Base-by-base conservation (phyloP, 177 flowering plant species). In the Vitis hybrid region DNA sequence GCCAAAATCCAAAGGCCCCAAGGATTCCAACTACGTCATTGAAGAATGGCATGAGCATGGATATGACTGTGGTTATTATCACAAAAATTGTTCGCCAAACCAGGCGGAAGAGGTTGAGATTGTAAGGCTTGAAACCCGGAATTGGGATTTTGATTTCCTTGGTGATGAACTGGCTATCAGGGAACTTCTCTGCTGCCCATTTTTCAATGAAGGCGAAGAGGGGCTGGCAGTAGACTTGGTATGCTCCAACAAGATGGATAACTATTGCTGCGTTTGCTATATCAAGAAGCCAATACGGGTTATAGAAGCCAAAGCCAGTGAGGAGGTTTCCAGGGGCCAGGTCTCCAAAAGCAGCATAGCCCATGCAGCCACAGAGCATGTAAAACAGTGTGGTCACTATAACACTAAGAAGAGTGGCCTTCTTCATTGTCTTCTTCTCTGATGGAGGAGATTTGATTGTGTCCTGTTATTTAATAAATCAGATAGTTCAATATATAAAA, bases 261-360 rank as follows among this genome's bases (percentile, higher is more conserved):
- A 84, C 86, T 2, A 86, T 86, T 67, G 86, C 85, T 1, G 75
- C 82, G 64, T 86, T 86, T 10, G 89, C 89, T 18, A 86, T 82
- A 74, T 86, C 86, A 5, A 86, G 76, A 9, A 84, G 83, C 89
- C 89, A 86, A 32, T 46, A 86, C 0, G 89, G 89, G 79, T 86
- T 80, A 71, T 69, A 84, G 82, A 85, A 84, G 11, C 87, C 87
- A 51, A 82, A 84, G 32, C 87, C 87, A 1, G 87, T 85, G 52
- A 85, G 83, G 63, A 85, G 80, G 73, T 85, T 85, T n/a, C 80
- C 80, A 2, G 87, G 88, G 5, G 88, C 76, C 2, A 13, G 7
- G 80, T 85, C 86, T 3, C 88, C 88, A 18, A 85, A 85, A 1
- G 88, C 88, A 0, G 88, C 88, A 48, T 85, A 85, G 52, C 87